These are phyloP conservation scores for Phytophthora pisi DNA, from an alignment of 352 stramenopile genomes.

Conservation along the genomic window DNA sequence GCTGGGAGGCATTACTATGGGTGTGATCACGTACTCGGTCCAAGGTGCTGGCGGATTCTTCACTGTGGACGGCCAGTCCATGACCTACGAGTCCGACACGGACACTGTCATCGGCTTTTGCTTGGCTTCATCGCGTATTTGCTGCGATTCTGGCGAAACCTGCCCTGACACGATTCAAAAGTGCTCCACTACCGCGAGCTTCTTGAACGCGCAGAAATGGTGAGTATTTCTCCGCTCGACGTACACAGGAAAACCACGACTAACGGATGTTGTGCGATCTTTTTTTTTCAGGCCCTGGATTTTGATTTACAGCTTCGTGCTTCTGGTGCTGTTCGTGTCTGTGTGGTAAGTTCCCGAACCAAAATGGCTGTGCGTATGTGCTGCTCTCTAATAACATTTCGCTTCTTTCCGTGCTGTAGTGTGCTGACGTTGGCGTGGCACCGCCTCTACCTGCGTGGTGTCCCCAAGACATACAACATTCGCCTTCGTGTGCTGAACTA, in stretches of 20 bases:
- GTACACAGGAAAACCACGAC: neutral
- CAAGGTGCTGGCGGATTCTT: conserved; percentile 82
- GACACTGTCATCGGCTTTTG: conserved; percentile 83
- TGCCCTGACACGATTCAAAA: conserved; percentile 43
- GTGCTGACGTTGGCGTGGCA: conserved; percentile 86
- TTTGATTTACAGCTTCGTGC: conserved; percentile 86
- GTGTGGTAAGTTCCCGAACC: conserved; percentile 54
- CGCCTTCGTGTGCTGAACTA: conserved; percentile 90
- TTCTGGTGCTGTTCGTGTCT: conserved; percentile 84
- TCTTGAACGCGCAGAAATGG: conserved; percentile 83
- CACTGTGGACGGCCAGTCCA: conserved; percentile 79
- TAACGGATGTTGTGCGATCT: neutral
- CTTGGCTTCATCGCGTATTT: conserved; percentile 81
- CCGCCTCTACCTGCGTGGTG: conserved; percentile 79
- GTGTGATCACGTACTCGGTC: conserved; percentile 74
- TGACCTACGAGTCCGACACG: conserved; percentile 75
- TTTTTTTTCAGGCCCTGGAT: conserved; percentile 74
- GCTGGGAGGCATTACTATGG: conserved; percentile 83
- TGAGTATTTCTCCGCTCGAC: conserved; percentile 15
- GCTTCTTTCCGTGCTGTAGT: conserved; percentile 29
- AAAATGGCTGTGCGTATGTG: neutral
- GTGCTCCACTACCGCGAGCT: conserved; percentile 62
- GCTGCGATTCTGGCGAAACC: conserved; percentile 58
- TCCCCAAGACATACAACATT: conserved; percentile 91
- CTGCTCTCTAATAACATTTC: neutral